Base-by-base conservation (phyloP, 2,329 filamentous ascomycete species). In the Onygenales sp. region DNA sequence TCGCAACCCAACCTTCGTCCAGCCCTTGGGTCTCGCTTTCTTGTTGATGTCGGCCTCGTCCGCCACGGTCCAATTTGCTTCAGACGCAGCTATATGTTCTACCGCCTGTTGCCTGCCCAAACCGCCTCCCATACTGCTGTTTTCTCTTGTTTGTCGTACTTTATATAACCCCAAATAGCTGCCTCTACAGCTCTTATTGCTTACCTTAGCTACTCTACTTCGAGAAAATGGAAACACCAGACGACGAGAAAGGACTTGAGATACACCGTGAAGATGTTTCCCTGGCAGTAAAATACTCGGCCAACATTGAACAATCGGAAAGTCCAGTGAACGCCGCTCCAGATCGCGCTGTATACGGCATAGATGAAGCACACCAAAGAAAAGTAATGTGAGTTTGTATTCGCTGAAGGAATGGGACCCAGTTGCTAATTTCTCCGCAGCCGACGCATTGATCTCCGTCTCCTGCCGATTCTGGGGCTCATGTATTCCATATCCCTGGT, bases 401-500 rank as follows among this genome's bases (percentile, higher is more conserved):
- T 14, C 9, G 4, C 14, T 17, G 11, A 11, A 11, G 14, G 37
- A 14, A 40, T 14, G 11, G 21, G 8, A 9, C 7, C 9, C n/a
- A 44, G 14, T 27, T 44, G 21, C n/a, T 44, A 8, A 17, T 44
- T 13, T 44, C 21, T 44, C 21, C 14, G 4, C 42, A 44, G 42
- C 42, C 42, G 42, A 36, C 52, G 58, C 4, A 58, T 70, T 14
- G 71, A 73, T 56, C 54, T 64, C 44, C 65, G 70, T 21, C 63
- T 73, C 1, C 66, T 74, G 10, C 69, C 70, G 4, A 70, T 70
- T 8, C 62, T 73, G 2, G 68, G 67, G 3, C 59, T 66, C 45
- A 66, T 72, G 58, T 72, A 72, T 56, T 68, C 65, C 7, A 65
- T 72, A 27, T 64, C 67, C 0, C 57, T 69, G 31, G 66, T 73